These are phyloP conservation scores for Leptomonas pyrrhocoris DNA, from an alignment of 208 protist species.

Conservation along the genomic window DNA sequence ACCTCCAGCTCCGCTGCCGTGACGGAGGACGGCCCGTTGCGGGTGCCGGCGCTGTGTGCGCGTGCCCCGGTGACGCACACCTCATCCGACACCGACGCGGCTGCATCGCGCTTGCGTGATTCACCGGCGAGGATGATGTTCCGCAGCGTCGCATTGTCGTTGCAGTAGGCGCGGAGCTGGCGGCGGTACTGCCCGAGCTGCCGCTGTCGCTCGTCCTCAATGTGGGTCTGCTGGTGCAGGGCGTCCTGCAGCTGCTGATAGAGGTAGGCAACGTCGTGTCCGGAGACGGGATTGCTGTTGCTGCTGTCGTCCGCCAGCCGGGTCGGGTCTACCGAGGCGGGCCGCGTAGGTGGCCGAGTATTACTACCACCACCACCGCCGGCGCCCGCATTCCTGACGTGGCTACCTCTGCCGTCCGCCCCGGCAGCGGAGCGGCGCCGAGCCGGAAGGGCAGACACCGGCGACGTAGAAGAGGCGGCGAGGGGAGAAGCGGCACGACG, in stretches of 20 bases:
- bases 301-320: constrained; percentile 6
- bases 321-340: neutral
- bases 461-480: too few species aligned
- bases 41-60: constrained; percentile 16
- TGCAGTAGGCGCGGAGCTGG: constrained; percentile 49
- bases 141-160: constrained; percentile 67
- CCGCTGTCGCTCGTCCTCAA: constrained; percentile 48
- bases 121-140: constrained; percentile 56
- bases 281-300: constrained; percentile 9
- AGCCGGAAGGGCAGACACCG: neutral
- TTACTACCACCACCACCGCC: neutral
- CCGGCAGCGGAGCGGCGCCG: neutral
- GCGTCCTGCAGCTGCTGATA: constrained; percentile 45
- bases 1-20: constrained; percentile 67
- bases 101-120: constrained; percentile 29
- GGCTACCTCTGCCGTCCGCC: neutral
- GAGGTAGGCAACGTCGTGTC: constrained; percentile 46
- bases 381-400: neutral
- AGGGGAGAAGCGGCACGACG: neutral
- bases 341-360: neutral
- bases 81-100: neutral
- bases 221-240: constrained; percentile 36
- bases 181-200: constrained; percentile 46
- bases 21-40: constrained; percentile 31
- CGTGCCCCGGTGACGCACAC: neutral